Conservation (phyloP, 257 asterid genomes). For the Paraleonurus japonicus region DNA sequence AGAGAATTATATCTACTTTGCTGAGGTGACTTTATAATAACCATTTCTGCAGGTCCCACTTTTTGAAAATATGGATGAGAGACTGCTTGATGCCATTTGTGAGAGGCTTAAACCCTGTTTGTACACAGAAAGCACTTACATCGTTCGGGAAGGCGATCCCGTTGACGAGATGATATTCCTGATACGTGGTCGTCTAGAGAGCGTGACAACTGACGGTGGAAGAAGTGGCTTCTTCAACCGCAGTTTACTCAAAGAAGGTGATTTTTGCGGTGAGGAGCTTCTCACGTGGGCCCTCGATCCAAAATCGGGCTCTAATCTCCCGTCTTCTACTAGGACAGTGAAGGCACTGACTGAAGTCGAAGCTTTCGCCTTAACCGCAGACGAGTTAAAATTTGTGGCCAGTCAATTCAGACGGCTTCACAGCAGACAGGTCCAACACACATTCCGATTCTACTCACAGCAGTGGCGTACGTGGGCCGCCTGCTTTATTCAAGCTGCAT, state of each 20-base stretch:
- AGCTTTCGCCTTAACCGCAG: conserved; percentile 87
- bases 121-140: conserved; percentile 77
- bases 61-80: conserved; percentile 94
- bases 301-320: conserved; percentile 80
- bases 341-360: conserved; percentile 85
- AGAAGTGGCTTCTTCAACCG: conserved; percentile 97
- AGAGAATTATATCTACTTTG: background rate
- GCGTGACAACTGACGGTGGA: conserved; percentile 98
- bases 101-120: conserved; percentile 88
- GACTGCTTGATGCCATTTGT: conserved; percentile 94
- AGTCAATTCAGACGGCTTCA: conserved; percentile 95
- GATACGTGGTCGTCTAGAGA: conserved; percentile 95
- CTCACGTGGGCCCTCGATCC: conserved; percentile 98
- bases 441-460: conserved; percentile 96
- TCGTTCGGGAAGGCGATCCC: conserved; percentile 99
- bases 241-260: conserved; percentile 81
- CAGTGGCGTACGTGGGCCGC: conserved; percentile 99
- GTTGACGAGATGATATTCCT: conserved; percentile 97
- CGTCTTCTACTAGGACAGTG: conserved; percentile 93
- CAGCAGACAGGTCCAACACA: conserved; percentile 97
- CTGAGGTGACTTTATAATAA: background rate
- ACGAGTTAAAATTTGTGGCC: conserved; percentile 88
- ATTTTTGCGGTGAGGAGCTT: conserved; percentile 97
- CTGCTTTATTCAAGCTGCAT: conserved; percentile 93
- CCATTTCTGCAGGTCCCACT: conserved; percentile 72